Evolutionary conservation across 352 stramenopile genomes (phyloP), one percentile per base, ranked within the genome.

Genomic region (Globisporangium parvum): DNA sequence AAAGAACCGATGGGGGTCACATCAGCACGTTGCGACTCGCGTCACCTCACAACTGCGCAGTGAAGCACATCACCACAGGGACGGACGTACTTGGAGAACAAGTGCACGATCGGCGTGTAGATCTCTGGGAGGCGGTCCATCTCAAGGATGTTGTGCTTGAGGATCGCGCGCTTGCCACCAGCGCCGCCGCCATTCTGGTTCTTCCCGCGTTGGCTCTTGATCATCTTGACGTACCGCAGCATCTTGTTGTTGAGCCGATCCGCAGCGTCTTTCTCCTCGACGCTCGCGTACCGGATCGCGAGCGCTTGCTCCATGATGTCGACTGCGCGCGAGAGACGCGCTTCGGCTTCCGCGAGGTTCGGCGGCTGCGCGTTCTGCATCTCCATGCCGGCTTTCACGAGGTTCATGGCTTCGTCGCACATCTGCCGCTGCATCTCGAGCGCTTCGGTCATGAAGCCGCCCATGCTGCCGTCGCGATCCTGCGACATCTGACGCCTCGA

Each of bases 191-290:
- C 68, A 51, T 86, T 86, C 49, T 85, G n/a, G n/a, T n/a, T n/a
- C n/a, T n/a, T n/a, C n/a, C n/a, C 76, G 41, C 79, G 75, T 55
- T 93, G 83, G 40, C 77, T 89, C 37, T 77, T 73, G 58, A 93
- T 93, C 83, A 93, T 91, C 59, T 93, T 91, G 52, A 91, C 80
- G 59, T 93, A 93, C n/a, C 83, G 80, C 45, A 78, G 80, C 80
- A 93, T 93, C 72, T 93, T 93, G 73, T 78, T 90, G 63, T 85
- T 85, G 20, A 90, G n/a, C n/a, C n/a, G n/a, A n/a, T n/a, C n/a
- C n/a, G n/a, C n/a, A 65, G 2, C 78, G 73, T 91, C 83, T 40
- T 79, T 61, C 40, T n/a, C n/a, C n/a, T n/a, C n/a, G n/a, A n/a
- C 63, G 75, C 65, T 87, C 9, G 68, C 57, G 66, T 88, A 93